Evolutionary conservation across 2,329 filamentous ascomycete species (phyloP).

Genomic region (Arthrocladium fulminans): DNA sequence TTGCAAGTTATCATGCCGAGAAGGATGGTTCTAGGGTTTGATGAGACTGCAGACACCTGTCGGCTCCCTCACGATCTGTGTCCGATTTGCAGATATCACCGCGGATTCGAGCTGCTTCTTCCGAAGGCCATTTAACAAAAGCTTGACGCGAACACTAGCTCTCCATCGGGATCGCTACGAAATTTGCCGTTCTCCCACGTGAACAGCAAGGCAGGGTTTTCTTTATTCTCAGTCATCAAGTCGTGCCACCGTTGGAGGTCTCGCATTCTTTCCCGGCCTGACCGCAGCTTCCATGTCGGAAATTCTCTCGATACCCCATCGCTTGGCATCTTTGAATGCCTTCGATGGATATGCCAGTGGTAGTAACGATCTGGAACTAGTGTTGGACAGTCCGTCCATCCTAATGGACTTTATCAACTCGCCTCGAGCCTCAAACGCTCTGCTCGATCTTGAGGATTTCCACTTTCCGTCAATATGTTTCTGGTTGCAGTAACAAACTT

Average conservation of each 20-base stretch:
- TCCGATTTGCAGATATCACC: constrained; percentile 57
- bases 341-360: not conserved
- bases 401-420: too few species aligned
- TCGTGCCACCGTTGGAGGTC: constrained; percentile 28
- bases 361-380: constrained; percentile 34
- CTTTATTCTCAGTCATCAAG: constrained; percentile 54
- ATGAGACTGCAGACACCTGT: constrained; percentile 75
- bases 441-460: constrained; percentile 71
- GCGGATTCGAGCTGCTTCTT: constrained; percentile 38
- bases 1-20: constrained; percentile 55
- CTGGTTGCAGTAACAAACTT: too few species aligned
- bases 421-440: constrained; percentile 79
- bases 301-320: not conserved
- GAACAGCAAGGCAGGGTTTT: constrained; percentile 47
- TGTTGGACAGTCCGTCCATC: too few species aligned
- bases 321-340: not conserved
- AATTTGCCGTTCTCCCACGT: constrained; percentile 54
- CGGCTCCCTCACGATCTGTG: constrained; percentile 71
- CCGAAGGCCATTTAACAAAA: constrained; percentile 46
- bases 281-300: not conserved
- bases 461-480: constrained; percentile 40
- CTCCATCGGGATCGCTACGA: constrained; percentile 39
- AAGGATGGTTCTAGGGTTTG: constrained; percentile 82
- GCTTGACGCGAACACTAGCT: constrained; percentile 34
- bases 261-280: not conserved